Conservation (phyloP, 495 filamentous ascomycete species). For the Penicillium fimorum region DNA sequence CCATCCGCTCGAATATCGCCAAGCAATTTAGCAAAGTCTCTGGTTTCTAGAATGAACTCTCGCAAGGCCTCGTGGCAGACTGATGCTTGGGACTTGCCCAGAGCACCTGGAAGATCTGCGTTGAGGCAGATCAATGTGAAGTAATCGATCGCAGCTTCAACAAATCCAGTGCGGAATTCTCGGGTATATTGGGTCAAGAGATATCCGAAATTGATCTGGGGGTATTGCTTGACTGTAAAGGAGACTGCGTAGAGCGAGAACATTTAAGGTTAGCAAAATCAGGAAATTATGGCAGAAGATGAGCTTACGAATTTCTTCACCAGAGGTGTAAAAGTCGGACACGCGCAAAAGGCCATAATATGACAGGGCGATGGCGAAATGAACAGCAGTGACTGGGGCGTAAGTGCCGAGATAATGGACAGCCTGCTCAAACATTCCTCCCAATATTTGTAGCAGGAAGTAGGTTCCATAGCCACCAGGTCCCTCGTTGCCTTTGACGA, state of each 20-base stretch:
- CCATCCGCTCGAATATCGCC: constrained; percentile 87
- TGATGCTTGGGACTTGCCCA: constrained; percentile 71
- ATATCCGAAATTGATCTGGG: constrained; percentile 90
- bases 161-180: constrained; percentile 86
- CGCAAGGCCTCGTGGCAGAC: constrained; percentile 91
- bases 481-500: constrained; percentile 67
- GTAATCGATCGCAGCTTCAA: constrained; percentile 88
- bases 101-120: constrained; percentile 69
- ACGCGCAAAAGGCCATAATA: constrained; percentile 92
- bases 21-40: constrained; percentile 90
- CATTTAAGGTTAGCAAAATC: constrained; percentile 31
- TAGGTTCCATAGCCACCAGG: constrained; percentile 81
- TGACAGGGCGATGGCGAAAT: constrained; percentile 85
- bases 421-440: constrained; percentile 94
- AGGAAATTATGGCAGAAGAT: not conserved
- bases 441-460: constrained; percentile 86
- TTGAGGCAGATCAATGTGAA: constrained; percentile 91
- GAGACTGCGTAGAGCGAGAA: constrained; percentile 45
- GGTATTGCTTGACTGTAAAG: constrained; percentile 68
- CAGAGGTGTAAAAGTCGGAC: constrained; percentile 64
- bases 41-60: constrained; percentile 91
- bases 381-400: constrained; percentile 86
- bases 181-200: constrained; percentile 94
- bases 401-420: constrained; percentile 85
- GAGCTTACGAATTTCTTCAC: constrained; percentile 68